Evolutionary conservation across 2,329 filamentous ascomycete genomes (phyloP).

Genomic region (Pseudocercospora crystallina): DNA sequence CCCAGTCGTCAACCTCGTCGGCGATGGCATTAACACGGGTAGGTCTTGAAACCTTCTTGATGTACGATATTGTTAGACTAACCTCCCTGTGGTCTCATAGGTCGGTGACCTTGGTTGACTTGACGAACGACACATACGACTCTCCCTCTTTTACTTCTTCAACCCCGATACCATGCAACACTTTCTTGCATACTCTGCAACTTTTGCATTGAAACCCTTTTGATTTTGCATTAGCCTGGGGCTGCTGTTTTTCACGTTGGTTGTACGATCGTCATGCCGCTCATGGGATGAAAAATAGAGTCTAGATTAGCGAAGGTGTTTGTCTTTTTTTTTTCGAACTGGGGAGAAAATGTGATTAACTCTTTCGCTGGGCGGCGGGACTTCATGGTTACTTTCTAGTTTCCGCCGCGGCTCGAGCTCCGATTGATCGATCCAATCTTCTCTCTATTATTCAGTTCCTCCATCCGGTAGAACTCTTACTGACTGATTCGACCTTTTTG

Average conservation of each 20-base stretch:
- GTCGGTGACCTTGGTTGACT: conserved; percentile 5
- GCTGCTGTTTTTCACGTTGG: conserved; percentile 10
- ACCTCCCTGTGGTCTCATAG: conserved; percentile 8
- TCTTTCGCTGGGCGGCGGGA: conserved; percentile 4
- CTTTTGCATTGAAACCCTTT: conserved; percentile 7
- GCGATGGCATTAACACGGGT: conserved; percentile 26
- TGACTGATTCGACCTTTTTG: conserved; percentile 15
- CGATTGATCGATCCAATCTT: background rate
- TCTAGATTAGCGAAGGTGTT: conserved; percentile 25
- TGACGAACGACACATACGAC: background rate
- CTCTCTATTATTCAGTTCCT: background rate
- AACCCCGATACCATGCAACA: background rate
- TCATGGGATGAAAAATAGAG: conserved; percentile 21
- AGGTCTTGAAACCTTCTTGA: conserved; percentile 5
- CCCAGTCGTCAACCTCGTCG: conserved; percentile 37
- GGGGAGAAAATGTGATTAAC: background rate
- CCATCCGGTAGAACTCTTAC: no score
- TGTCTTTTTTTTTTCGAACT: conserved; percentile 4
- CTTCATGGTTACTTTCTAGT: background rate
- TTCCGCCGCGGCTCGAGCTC: background rate
- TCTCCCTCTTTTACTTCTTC: background rate
- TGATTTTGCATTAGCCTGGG: conserved; percentile 20
- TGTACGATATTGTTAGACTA: background rate
- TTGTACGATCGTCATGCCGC: conserved; percentile 22
- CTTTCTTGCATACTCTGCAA: conserved; percentile 12